Conservation (phyloP, 179 eudicot species). For the Dionaea muscipula region DNA sequence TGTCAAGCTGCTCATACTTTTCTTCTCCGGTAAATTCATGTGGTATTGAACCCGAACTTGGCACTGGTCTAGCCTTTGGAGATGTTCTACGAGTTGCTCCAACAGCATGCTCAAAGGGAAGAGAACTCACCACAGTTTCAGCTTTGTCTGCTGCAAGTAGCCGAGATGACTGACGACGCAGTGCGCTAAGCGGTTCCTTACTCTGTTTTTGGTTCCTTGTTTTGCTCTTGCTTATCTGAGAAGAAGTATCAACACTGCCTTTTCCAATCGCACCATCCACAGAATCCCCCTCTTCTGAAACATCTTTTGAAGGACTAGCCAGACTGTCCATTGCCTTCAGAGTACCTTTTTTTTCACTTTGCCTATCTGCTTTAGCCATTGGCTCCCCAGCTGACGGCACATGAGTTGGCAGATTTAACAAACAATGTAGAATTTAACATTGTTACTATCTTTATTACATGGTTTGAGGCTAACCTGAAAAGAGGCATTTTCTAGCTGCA, state of each 20-base stretch:
- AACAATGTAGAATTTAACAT: neutral
- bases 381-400: neutral
- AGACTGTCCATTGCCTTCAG: constrained; percentile 4
- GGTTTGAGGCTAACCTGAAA: constrained; percentile 8
- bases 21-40: neutral
- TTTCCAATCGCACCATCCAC: constrained; percentile 1
- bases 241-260: constrained; percentile 12
- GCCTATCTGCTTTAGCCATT: neutral
- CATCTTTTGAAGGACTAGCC: neutral
- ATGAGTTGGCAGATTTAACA: neutral
- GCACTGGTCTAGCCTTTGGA: constrained; percentile 4
- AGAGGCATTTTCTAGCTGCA: constrained; percentile 10
- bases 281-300: neutral
- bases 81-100: constrained; percentile 16
- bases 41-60: neutral
- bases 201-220: constrained; percentile 13
- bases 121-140: constrained; percentile 23
- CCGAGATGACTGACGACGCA: constrained; percentile 50
- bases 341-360: constrained; percentile 5
- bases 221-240: constrained; percentile 23
- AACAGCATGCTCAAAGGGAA: constrained; percentile 23
- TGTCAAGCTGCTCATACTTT: neutral
- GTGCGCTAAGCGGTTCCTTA: constrained; percentile 10
- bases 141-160: constrained; percentile 30
- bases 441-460: neutral